Conservation (phyloP, 768 basidiomycete genomes). For the Mycena rosella region DNA sequence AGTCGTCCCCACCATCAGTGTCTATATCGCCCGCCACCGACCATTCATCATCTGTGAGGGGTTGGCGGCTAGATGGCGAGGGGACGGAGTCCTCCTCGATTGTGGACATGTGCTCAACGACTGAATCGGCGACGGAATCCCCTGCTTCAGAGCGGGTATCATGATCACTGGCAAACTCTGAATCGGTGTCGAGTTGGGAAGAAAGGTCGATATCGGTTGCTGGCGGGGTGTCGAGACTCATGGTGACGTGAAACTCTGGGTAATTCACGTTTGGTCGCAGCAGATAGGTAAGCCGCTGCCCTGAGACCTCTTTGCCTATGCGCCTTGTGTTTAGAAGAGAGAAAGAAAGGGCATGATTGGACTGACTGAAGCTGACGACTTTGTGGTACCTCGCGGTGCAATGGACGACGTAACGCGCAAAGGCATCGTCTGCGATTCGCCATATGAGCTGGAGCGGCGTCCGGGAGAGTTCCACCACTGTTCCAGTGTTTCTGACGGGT, state of each 20-base stretch:
- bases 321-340: background rate
- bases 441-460: constrained; percentile 79
- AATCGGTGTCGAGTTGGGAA: constrained; percentile 64
- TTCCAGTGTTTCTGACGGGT: constrained; percentile 64
- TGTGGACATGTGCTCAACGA: constrained; percentile 41
- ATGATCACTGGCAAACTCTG: constrained; percentile 64
- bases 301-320: constrained; percentile 70
- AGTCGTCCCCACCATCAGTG: constrained; percentile 34
- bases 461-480: constrained; percentile 74
- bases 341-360: background rate
- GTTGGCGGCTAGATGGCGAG: constrained; percentile 45
- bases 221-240: constrained; percentile 76
- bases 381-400: constrained; percentile 86
- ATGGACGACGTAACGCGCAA: constrained; percentile 85
- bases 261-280: constrained; percentile 81
- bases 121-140: constrained; percentile 53
- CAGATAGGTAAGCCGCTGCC: constrained; percentile 79
- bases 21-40: constrained; percentile 44
- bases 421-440: constrained; percentile 77
- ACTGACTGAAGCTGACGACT: constrained; percentile 85
- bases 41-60: constrained; percentile 48
- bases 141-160: constrained; percentile 61
- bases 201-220: constrained; percentile 73
- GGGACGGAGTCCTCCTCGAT: constrained; percentile 37
- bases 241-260: constrained; percentile 61